These are phyloP conservation scores for Cryoendolithus antarcticus DNA, from an alignment of 2,329 filamentous ascomycete species.

Conservation along the genomic window DNA sequence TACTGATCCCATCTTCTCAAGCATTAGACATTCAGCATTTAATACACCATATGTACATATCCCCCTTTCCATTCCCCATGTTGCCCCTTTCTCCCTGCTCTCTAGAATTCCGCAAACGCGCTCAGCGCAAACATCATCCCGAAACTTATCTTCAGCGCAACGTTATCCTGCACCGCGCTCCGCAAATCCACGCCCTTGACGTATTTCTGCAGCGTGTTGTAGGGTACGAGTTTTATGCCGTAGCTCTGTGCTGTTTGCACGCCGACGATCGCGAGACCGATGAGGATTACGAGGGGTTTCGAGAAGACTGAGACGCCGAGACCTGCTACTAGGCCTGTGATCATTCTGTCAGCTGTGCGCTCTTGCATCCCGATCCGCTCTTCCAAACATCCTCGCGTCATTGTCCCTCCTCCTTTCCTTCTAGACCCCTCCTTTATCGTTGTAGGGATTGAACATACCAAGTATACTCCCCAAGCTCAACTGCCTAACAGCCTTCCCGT, in stretches of 20 bases:
- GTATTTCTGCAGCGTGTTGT: conserved; percentile 37
- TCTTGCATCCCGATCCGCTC: background rate
- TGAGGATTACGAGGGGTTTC: conserved; percentile 54
- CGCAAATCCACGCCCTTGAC: conserved; percentile 38
- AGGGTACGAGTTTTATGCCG: conserved; percentile 40
- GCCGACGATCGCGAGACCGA: conserved; percentile 51
- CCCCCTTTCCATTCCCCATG: too few relatives aligned
- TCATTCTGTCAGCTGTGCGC: background rate
- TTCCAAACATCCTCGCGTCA: background rate
- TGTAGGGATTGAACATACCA: conserved; percentile 17
- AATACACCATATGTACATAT: too few relatives aligned
- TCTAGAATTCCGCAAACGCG: conserved; percentile 46
- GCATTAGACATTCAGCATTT: too few relatives aligned
- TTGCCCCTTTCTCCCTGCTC: too few relatives aligned
- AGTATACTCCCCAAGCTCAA: conserved; percentile 35
- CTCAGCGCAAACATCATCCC: conserved; percentile 61
- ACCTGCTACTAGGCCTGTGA: conserved; percentile 49
- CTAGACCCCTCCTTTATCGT: too few relatives aligned
- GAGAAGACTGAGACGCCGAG: conserved; percentile 59
- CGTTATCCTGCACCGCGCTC: conserved; percentile 43
- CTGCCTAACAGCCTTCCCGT: conserved; percentile 31
- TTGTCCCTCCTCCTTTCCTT: too few relatives aligned
- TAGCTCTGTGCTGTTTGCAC: conserved; percentile 45
- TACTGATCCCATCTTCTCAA: conserved; percentile 27
- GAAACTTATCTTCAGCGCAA: conserved; percentile 57